Evolutionary conservation across 164 flowering plant genomes (phyloP).

Genomic region (Magnolia officinalis): DNA sequence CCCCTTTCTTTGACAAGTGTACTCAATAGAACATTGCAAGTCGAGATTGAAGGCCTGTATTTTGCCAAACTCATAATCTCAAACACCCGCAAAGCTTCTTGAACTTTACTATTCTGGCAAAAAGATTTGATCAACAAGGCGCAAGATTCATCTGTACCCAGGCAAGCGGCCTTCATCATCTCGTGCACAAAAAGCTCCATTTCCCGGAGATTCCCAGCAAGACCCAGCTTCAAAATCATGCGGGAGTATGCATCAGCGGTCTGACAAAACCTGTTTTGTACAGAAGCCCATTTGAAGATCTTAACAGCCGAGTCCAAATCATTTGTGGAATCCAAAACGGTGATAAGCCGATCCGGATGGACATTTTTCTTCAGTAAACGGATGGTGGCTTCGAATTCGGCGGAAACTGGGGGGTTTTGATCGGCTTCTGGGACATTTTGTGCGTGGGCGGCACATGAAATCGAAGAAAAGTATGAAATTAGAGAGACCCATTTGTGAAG

Average conservation of each 20-base stretch:
- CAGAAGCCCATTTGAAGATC: constrained; percentile 64
- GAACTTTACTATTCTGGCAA: constrained; percentile 30
- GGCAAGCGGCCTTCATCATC: constrained; percentile 44
- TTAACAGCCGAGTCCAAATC: constrained; percentile 45
- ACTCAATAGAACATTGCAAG: constrained; percentile 43
- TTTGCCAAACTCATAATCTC: constrained; percentile 41
- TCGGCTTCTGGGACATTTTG: constrained; percentile 23
- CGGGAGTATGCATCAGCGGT: constrained; percentile 40
- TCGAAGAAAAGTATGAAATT: constrained; percentile 30
- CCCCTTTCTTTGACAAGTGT: constrained; percentile 44
- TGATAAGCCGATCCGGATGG: constrained; percentile 39
- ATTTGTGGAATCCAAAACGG: constrained; percentile 38
- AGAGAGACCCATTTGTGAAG: constrained; percentile 31
- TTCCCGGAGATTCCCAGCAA: constrained; percentile 43
- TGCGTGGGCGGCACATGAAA: constrained; percentile 28
- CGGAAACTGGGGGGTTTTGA: constrained; percentile 12
- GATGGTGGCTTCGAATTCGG: constrained; percentile 32
- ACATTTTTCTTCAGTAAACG: constrained; percentile 35
- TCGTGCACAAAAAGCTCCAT: constrained; percentile 48
- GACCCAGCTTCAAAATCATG: constrained; percentile 55
- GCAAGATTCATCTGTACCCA: constrained; percentile 31
- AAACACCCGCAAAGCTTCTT: constrained; percentile 50
- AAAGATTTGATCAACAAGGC: constrained; percentile 34
- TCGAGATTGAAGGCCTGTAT: constrained; percentile 30
- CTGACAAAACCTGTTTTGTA: constrained; percentile 42